phyloP scores from a whole-genome alignment of 1,284 basidiomycete species.

The Leccinum subrobustum region DNA sequence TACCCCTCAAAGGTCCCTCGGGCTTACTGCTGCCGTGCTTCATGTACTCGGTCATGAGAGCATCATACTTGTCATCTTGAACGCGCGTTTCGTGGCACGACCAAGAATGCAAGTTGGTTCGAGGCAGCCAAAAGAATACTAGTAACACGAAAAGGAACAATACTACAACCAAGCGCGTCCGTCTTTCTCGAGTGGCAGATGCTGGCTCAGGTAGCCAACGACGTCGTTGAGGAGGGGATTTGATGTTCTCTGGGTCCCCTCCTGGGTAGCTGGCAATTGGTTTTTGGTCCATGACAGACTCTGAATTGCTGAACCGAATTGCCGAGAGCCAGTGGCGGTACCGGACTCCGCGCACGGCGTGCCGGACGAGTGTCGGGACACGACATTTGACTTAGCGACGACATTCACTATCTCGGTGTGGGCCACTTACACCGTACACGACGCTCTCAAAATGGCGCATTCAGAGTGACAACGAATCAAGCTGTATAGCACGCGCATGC shows the following conservation, averaged over 20 bases:
- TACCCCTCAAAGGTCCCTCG: neutral
- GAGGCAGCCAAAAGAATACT: neutral
- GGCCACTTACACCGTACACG: too few relatives aligned
- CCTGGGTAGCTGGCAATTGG: too few relatives aligned
- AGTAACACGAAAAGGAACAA: neutral
- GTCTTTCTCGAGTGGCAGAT: too few relatives aligned
- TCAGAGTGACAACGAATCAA: too few relatives aligned
- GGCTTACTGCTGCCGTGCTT: neutral
- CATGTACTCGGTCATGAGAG: neutral
- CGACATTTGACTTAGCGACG: too few relatives aligned
- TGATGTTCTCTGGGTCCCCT: neutral
- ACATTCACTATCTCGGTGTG: too few relatives aligned
- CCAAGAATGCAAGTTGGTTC: neutral
- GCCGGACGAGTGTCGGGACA: too few relatives aligned
- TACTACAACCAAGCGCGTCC: neutral
- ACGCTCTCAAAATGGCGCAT: too few relatives aligned
- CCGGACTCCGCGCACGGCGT: neutral
- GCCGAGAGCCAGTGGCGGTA: neutral
- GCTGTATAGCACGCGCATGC: too few relatives aligned
- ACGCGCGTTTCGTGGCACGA: neutral
- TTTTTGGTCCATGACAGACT: neutral
- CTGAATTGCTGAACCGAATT: neutral
- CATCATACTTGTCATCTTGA: neutral
- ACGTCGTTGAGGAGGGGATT: neutral
- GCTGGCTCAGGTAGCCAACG: neutral